Evolutionary conservation across 441 rosid genomes (phyloP).

Genomic region (Melastoma candidum): DNA sequence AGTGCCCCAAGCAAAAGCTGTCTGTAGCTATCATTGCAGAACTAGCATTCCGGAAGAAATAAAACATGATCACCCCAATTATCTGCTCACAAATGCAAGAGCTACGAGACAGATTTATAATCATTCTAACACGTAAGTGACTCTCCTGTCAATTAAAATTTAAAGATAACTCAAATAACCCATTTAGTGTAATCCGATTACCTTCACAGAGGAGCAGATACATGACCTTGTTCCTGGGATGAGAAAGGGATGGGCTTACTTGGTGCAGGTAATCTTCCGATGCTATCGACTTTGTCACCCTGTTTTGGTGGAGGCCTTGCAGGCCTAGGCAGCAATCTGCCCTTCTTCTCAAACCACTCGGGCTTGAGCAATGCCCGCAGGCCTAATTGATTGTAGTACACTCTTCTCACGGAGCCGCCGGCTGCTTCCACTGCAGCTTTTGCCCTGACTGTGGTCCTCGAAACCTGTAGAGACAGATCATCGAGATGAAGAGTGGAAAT

Average conservation of each 20-base stretch:
- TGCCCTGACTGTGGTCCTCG: constrained; percentile 83
- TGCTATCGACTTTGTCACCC: constrained; percentile 77
- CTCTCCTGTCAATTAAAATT: no score
- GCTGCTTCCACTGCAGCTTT: constrained; percentile 83
- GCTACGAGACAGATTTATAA: no score
- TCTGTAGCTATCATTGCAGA: no score
- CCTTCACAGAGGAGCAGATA: background rate
- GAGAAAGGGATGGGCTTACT: constrained; percentile 71
- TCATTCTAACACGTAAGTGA: no score
- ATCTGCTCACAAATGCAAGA: no score
- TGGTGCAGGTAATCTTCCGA: constrained; percentile 87
- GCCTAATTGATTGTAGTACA: constrained; percentile 84
- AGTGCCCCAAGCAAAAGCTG: no score
- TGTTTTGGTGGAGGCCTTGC: constrained; percentile 92
- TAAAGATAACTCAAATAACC: no score
- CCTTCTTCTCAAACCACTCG: constrained; percentile 96
- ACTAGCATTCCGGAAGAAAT: no score
- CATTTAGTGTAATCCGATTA: no score
- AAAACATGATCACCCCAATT: no score
- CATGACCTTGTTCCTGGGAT: constrained; percentile 21
- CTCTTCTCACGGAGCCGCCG: constrained; percentile 84
- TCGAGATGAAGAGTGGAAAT: no score
- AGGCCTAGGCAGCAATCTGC: constrained; percentile 71
- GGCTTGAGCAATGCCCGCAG: constrained; percentile 77
- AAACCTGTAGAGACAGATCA: constrained; percentile 32